phyloP scores from a whole-genome alignment of 2,329 filamentous ascomycete genomes.

The Sporothrix dimorphospora region DNA sequence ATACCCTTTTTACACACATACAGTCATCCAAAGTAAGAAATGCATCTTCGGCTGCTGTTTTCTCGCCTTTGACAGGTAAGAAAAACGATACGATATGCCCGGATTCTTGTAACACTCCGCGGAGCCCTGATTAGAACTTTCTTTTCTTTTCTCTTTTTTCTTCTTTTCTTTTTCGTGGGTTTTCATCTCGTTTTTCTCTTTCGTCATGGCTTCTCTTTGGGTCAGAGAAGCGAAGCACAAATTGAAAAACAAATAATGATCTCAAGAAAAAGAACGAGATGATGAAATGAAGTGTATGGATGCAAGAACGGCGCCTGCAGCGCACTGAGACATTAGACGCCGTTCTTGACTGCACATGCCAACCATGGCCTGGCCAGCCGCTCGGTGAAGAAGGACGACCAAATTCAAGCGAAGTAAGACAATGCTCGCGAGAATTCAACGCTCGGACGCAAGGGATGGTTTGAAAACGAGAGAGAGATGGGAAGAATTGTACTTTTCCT shows the following conservation, averaged over 20 bases:
- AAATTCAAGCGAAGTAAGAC: neutral
- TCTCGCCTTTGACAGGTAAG: neutral
- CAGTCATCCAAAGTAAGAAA: neutral
- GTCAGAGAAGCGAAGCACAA: neutral
- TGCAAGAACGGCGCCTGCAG: no score
- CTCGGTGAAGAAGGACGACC: neutral
- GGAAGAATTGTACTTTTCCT: neutral
- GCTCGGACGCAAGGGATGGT: slow-evolving; percentile 3
- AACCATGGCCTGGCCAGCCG: neutral
- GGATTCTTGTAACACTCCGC: neutral
- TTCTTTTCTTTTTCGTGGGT: neutral
- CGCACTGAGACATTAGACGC: neutral
- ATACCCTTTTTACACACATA: slow-evolving; percentile 1
- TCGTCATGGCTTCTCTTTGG: neutral
- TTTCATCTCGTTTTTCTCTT: neutral
- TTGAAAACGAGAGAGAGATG: neutral
- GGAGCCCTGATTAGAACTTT: neutral
- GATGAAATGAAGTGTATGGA: no score
- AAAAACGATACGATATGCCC: neutral
- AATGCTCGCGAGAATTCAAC: neutral
- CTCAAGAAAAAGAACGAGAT: no score
- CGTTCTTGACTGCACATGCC: neutral
- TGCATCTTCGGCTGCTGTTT: neutral
- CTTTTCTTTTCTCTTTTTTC: neutral
- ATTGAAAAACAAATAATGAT: neutral